Base-by-base conservation (phyloP, 148 eudicot genomes). In the Spergularia marina region DNA sequence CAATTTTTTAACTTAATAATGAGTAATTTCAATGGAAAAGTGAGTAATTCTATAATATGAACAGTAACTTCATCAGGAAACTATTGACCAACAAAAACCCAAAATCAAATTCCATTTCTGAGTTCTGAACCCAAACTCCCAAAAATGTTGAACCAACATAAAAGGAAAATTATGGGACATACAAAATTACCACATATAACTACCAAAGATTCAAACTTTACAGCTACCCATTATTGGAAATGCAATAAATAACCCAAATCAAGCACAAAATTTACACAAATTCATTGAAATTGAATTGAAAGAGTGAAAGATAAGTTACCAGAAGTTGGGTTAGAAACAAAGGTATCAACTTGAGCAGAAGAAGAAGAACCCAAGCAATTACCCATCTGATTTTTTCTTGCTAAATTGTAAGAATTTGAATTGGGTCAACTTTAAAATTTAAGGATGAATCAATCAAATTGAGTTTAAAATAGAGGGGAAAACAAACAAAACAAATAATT, bases 281-380 rank as follows among this genome's bases (percentile, higher is more conserved):
- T n/a, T 14, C 2, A 68, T 1, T 11, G 30, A 47, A 57, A 52
- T 16, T 9, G 1, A 68, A 40, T 16, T 9, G 1, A 68, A 40
- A 49, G 17, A 47, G 69, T 71, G 72, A 59, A 49, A 25, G 20
- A 84, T 83, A 4, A 53, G 14, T 70, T 70, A 93, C 91, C 90
- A 86, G 83, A 77, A 80, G 81, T 69, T 39, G 83, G 85, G 7
- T 76, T 80, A 75, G 83, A 85, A 82, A 70, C 77, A 61, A 82
- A 84, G 61, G 92, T 58, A 64, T 91, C 98, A 53, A 90, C 89
- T 87, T 78, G 91, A 21, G 98, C 89, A 49, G 97, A 86, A 63
- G 92, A 87, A 87, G 97, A 86, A 63, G 92, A 87, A 87, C 74
- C 73, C 23, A 70, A 70, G n/a, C 73, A 70, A 70, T 70, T 70